A percentile compares a stretch with the other conserved stretches of the same genome.
Evolutionary conservation across 805 yeast species (phyloP).

Genomic region (Wickerhamiella bombiphila): DNA sequence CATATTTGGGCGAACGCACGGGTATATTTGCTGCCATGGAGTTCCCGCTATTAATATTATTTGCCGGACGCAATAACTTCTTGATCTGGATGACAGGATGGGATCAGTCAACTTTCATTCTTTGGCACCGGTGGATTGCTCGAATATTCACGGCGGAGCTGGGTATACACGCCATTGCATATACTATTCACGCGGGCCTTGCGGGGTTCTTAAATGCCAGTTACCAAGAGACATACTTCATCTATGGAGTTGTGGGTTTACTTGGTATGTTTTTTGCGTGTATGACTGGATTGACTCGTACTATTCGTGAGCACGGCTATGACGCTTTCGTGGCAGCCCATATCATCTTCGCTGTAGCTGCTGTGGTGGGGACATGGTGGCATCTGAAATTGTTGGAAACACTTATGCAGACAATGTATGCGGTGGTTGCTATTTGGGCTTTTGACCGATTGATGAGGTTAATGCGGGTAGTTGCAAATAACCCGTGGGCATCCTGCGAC

Average conservation of each 20-base stretch:
- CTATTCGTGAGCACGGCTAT: conserved; percentile 25
- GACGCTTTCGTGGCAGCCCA: conserved; percentile 47
- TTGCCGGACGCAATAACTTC: conserved; percentile 59
- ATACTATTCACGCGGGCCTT: conserved; percentile 26
- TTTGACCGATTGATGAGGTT: conserved; percentile 47
- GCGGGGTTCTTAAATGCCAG: conserved; percentile 15
- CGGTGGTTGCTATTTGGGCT: conserved; percentile 49
- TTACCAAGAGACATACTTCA: conserved; percentile 14
- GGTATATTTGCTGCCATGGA: conserved; percentile 16
- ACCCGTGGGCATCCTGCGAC: too few relatives aligned
- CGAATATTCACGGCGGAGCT: conserved; percentile 33
- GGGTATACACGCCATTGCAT: conserved; percentile 39
- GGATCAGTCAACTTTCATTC: conserved; percentile 38
- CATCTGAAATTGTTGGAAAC: conserved; percentile 32
- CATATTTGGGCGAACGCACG: conserved; percentile 24
- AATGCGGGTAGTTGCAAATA: conserved; percentile 27
- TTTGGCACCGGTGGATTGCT: conserved; percentile 50
- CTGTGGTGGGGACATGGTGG: conserved; percentile 41
- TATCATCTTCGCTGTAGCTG: conserved; percentile 36
- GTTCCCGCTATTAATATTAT: conserved; percentile 42
- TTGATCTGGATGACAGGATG: conserved; percentile 43
- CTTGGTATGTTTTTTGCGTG: conserved; percentile 23
- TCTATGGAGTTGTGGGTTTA: conserved; percentile 19
- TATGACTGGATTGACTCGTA: conserved; percentile 25
- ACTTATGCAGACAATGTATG: conserved; percentile 34